A percentile compares a stretch with the other conserved stretches of the same genome.
Conservation (phyloP, 2,329 filamentous ascomycete species). For the Aureobasidium pullulans region DNA sequence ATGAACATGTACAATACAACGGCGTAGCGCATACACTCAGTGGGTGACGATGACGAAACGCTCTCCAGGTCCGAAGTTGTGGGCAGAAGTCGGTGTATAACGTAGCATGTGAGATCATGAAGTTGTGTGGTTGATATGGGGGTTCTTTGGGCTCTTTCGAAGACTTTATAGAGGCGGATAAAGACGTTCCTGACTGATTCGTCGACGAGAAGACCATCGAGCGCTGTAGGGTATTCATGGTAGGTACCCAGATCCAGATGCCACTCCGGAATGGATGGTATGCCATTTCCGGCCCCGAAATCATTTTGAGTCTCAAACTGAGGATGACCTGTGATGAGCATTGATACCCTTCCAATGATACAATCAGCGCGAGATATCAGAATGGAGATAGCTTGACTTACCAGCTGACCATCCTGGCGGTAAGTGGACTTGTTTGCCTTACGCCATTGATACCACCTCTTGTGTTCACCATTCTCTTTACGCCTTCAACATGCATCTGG, state of each 20-base stretch:
- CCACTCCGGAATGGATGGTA: not conserved
- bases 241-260: not conserved
- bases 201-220: not conserved
- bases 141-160: not conserved
- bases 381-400: not conserved
- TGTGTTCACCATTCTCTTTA: not conserved
- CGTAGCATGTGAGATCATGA: conserved; percentile 7
- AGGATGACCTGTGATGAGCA: not conserved
- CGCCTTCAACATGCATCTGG: not conserved
- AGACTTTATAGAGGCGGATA: not conserved
- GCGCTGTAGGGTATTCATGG: too few relatives aligned
- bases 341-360: too few relatives aligned
- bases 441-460: conserved; percentile 3
- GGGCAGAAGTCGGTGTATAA: not conserved
- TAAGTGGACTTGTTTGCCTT: conserved; percentile 3
- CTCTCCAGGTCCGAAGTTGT: not conserved
- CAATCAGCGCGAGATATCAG: too few relatives aligned
- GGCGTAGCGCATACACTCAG: not conserved
- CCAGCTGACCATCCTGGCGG: conserved; percentile 8
- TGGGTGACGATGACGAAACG: not conserved
- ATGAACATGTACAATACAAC: conserved; percentile 1
- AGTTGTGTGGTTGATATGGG: not conserved
- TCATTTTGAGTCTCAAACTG: conserved; percentile 4
- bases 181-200: not conserved
- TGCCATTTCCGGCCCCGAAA: not conserved